Percentiles rank a stretch among this genome's conserved stretches.
Evolutionary conservation across 768 basidiomycete species (phyloP).

Genomic region (Trametes maxima): DNA sequence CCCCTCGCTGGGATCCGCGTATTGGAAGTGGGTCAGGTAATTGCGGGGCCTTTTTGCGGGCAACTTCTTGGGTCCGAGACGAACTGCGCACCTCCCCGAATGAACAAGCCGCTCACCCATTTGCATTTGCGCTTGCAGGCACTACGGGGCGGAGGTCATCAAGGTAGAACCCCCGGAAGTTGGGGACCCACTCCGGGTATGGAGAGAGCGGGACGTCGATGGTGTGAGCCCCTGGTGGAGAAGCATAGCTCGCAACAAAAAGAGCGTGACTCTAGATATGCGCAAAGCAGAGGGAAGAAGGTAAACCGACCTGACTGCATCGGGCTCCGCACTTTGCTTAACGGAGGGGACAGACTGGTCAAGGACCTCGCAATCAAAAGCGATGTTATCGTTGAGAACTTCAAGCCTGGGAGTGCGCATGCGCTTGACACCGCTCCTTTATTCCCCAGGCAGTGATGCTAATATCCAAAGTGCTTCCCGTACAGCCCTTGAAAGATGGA

Average conservation of each 20-base stretch:
- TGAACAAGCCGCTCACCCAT: background rate
- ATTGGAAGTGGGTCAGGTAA: slow-evolving; percentile 69
- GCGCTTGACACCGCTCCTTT: no score
- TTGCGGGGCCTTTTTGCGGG: slow-evolving; percentile 74
- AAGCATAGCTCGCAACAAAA: slow-evolving; percentile 73
- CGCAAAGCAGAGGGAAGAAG: slow-evolving; percentile 56
- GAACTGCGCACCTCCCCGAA: background rate
- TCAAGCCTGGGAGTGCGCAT: slow-evolving; percentile 76
- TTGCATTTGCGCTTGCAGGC: slow-evolving; percentile 50
- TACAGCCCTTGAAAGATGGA: slow-evolving; percentile 71
- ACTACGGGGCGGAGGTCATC: slow-evolving; percentile 74
- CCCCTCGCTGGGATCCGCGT: slow-evolving; percentile 66
- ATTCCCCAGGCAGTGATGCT: no score
- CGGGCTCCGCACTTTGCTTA: background rate
- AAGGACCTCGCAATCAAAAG: slow-evolving; percentile 61
- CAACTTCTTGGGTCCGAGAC: slow-evolving; percentile 61
- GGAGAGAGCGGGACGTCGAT: slow-evolving; percentile 71
- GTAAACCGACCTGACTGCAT: slow-evolving; percentile 27
- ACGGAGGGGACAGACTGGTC: slow-evolving; percentile 48
- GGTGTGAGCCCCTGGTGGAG: slow-evolving; percentile 77
- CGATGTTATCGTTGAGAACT: slow-evolving; percentile 72
- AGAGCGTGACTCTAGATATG: slow-evolving; percentile 69
- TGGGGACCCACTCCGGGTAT: slow-evolving; percentile 70
- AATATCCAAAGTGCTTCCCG: background rate
- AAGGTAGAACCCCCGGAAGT: slow-evolving; percentile 66